Conservation (phyloP, 352 stramenopile species). For the Phytophthora palmivora region DNA sequence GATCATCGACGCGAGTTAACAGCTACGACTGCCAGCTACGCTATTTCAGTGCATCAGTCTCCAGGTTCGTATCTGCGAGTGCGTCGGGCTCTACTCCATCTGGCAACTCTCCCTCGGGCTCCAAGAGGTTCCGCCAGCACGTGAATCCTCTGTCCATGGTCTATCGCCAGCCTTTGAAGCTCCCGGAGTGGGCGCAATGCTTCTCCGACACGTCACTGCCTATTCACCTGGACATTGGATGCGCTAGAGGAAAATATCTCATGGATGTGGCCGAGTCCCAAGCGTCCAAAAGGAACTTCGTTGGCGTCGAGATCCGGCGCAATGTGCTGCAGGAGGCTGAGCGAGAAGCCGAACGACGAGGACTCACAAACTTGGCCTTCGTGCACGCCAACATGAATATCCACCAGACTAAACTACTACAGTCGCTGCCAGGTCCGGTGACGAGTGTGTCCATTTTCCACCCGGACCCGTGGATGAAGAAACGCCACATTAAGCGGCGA, state of each 20-base stretch:
- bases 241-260: slow-evolving; percentile 79
- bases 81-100: not conserved
- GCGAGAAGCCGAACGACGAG: slow-evolving; percentile 45
- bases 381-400: slow-evolving; percentile 90
- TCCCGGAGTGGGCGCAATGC: slow-evolving; percentile 65
- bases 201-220: slow-evolving; percentile 59
- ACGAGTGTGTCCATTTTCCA: slow-evolving; percentile 89
- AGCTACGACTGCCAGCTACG: slow-evolving; percentile 9
- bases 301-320: slow-evolving; percentile 88
- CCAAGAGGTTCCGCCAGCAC: slow-evolving; percentile 82
- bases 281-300: slow-evolving; percentile 58
- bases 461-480: slow-evolving; percentile 91
- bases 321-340: slow-evolving; percentile 74
- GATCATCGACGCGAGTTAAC: not conserved
- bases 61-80: slow-evolving; percentile 2
- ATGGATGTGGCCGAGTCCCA: slow-evolving; percentile 64
- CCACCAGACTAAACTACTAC: slow-evolving; percentile 66
- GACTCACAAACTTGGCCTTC: slow-evolving; percentile 73
- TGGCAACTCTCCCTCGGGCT: slow-evolving; percentile 25
- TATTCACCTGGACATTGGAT: slow-evolving; percentile 89
- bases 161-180: slow-evolving; percentile 65
- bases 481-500: slow-evolving; percentile 83
- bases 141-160: slow-evolving; percentile 80
- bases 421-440: slow-evolving; percentile 59
- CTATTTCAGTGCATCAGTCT: slow-evolving; percentile 7